Conservation (phyloP, 768 basidiomycete genomes). For the Sarcodon sp. region DNA sequence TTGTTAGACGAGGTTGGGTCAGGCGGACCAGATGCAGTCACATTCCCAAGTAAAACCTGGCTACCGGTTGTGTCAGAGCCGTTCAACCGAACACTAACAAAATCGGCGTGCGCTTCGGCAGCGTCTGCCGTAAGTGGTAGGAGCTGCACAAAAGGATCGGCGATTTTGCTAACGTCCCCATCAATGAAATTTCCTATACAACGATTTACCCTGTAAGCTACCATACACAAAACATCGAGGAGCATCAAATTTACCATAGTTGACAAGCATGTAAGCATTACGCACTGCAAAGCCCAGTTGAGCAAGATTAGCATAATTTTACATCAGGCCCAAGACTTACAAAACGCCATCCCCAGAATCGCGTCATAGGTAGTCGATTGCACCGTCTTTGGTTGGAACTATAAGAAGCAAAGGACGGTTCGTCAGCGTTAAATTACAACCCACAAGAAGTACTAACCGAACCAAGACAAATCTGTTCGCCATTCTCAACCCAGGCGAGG, state of each 20-base stretch:
- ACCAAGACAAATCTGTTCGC: conserved; percentile 18
- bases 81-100: conserved; percentile 17
- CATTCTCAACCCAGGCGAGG: conserved; percentile 11
- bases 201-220: too few species aligned
- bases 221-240: not conserved
- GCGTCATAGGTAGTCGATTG: conserved; percentile 14
- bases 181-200: conserved; percentile 10
- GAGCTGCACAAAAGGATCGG: conserved; percentile 21
- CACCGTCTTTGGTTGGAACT: conserved; percentile 20
- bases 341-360: conserved; percentile 23
- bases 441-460: conserved; percentile 9
- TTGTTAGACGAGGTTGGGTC: conserved; percentile 5
- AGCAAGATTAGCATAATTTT: not conserved
- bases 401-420: not conserved
- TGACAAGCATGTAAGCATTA: conserved; percentile 22
- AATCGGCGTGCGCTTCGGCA: conserved; percentile 17
- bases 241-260: conserved; percentile 17
- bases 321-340: conserved; percentile 11
- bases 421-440: not conserved
- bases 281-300: conserved; percentile 14
- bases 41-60: conserved; percentile 11
- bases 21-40: conserved; percentile 7
- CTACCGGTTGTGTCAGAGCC: conserved; percentile 18
- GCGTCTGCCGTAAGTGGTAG: conserved; percentile 13
- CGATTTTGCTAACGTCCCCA: conserved; percentile 15